Percentiles rank a stretch among this genome's conserved stretches.
Conservation (phyloP, 2,329 filamentous ascomycete species). For the Sporothrix pallida region DNA sequence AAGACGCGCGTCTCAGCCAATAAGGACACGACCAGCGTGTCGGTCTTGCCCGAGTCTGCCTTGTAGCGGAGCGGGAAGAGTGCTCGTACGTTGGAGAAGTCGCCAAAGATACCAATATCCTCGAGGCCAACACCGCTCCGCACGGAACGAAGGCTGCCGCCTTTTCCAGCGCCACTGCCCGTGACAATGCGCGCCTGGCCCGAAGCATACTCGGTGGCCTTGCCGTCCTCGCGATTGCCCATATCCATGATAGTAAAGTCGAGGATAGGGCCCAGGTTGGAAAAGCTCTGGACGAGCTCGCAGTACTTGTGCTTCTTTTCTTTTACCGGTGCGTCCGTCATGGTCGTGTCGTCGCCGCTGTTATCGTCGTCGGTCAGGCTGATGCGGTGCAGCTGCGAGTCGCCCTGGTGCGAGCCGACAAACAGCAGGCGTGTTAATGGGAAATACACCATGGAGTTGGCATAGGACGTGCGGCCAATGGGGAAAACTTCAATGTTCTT, state of each 20-base stretch:
- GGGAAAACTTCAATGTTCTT: slow-evolving; percentile 72
- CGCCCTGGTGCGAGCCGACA: slow-evolving; percentile 88
- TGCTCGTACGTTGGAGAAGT: slow-evolving; percentile 74
- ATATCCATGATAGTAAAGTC: slow-evolving; percentile 98
- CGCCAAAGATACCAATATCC: slow-evolving; percentile 79
- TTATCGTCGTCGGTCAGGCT: slow-evolving; percentile 53
- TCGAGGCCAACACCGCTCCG: slow-evolving; percentile 92
- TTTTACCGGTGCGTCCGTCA: slow-evolving; percentile 1
- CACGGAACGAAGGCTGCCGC: slow-evolving; percentile 87
- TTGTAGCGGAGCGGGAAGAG: slow-evolving; percentile 68
- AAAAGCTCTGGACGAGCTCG: slow-evolving; percentile 73
- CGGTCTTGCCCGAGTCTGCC: slow-evolving; percentile 48
- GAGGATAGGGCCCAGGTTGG: slow-evolving; percentile 86
- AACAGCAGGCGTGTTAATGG: slow-evolving; percentile 75
- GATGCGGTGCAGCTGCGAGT: slow-evolving; percentile 81
- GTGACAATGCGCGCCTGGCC: slow-evolving; percentile 93
- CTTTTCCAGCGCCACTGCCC: slow-evolving; percentile 86
- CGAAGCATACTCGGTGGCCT: slow-evolving; percentile 87
- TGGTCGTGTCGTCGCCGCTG: not conserved
- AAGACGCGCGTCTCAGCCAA: slow-evolving; percentile 85
- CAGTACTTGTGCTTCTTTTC: slow-evolving; percentile 49
- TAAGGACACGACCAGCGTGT: slow-evolving; percentile 81
- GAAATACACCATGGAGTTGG: slow-evolving; percentile 79
- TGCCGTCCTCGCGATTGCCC: slow-evolving; percentile 77
- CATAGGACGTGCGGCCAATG: slow-evolving; percentile 72